Evolutionary conservation across 2,329 filamentous ascomycete species (phyloP).

Genomic region (Stemphylium vesicarium): DNA sequence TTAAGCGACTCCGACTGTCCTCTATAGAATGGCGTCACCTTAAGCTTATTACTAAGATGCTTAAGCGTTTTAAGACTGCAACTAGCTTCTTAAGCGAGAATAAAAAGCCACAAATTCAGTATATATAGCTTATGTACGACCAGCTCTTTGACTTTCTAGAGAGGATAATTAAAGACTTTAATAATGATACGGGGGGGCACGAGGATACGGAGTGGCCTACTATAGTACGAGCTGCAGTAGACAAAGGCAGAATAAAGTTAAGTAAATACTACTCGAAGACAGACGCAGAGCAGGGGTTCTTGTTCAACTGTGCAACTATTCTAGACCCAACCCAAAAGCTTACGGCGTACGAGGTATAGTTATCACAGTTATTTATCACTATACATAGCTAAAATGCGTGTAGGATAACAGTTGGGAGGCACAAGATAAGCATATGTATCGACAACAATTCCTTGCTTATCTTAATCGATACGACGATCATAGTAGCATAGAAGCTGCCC

Average conservation of each 20-base stretch:
- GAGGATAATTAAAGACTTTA: neutral
- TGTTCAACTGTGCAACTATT: neutral
- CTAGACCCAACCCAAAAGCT: slow-evolving; percentile 4
- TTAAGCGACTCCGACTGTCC: neutral
- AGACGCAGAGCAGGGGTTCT: neutral
- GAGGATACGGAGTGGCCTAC: neutral
- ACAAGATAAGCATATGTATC: neutral
- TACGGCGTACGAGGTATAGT: slow-evolving; percentile 6
- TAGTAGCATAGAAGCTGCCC: neutral
- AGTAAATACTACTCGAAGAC: neutral
- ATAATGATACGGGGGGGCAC: neutral
- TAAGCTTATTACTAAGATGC: neutral
- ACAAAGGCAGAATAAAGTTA: neutral
- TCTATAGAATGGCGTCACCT: neutral
- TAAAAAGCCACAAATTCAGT: neutral
- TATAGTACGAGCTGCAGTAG: neutral
- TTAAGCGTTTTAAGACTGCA: neutral
- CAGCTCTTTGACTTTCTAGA: neutral
- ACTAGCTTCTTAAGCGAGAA: neutral
- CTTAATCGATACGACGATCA: slow-evolving; percentile 1
- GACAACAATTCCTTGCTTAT: slow-evolving; percentile 4
- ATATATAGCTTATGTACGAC: neutral
- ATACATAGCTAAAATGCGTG: neutral
- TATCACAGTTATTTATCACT: slow-evolving; percentile 11
- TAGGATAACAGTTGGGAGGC: neutral